Conservation (phyloP, 306 rosid genomes). For the Amphicarpaea edgeworthii region DNA sequence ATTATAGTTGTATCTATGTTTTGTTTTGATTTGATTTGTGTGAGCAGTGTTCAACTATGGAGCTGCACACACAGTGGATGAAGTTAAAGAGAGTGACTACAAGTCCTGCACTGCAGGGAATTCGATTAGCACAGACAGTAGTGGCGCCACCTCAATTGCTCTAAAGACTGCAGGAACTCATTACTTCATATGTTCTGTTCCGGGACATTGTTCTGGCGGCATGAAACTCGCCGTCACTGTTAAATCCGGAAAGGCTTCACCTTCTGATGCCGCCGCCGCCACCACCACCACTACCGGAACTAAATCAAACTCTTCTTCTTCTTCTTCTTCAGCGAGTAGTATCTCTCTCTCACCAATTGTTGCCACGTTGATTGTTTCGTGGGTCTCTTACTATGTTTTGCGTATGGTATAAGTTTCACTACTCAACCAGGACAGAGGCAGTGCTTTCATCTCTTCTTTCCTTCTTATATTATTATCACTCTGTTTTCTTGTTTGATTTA, state of each 20-base stretch:
- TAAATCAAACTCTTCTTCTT: constrained; percentile 50
- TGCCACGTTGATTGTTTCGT: constrained; percentile 46
- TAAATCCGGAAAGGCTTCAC: constrained; percentile 45
- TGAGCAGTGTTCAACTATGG: constrained; percentile 77
- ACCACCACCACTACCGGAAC: constrained; percentile 36
- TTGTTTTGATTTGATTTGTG: too few species aligned
- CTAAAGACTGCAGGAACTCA: constrained; percentile 79
- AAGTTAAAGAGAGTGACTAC: constrained; percentile 78
- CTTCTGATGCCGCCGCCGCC: constrained; percentile 48
- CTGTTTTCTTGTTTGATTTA: constrained; percentile 24
- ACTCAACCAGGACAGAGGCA: constrained; percentile 82
- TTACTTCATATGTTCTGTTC: constrained; percentile 70
- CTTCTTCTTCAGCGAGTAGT: constrained; percentile 49
- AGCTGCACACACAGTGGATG: constrained; percentile 87
- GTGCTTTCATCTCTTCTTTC: constrained; percentile 58
- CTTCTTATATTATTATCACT: background rate
- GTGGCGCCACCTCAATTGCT: constrained; percentile 72
- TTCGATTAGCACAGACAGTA: constrained; percentile 69
- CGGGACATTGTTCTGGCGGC: constrained; percentile 80
- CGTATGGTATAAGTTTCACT: constrained; percentile 27
- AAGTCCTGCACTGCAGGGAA: constrained; percentile 68
- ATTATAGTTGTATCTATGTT: too few species aligned
- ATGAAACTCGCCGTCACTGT: constrained; percentile 86
- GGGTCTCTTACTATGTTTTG: constrained; percentile 44
- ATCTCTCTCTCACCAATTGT: constrained; percentile 50